A percentile compares a stretch with the other conserved stretches of the same genome.
These are phyloP conservation scores for Andrographis paniculata DNA, from an alignment of 305 asterid species.

Conservation along the genomic window DNA sequence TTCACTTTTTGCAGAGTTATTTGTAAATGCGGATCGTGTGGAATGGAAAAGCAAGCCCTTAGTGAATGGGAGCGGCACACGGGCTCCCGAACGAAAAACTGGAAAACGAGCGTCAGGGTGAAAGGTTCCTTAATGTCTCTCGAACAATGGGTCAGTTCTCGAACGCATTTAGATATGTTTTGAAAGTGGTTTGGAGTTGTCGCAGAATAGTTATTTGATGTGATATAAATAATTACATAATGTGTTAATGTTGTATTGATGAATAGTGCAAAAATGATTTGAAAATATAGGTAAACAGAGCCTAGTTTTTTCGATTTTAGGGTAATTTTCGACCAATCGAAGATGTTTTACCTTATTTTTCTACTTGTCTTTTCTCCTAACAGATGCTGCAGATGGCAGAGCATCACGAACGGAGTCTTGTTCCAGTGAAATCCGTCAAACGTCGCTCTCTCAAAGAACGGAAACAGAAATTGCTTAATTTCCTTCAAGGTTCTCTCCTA, in stretches of 20 bases:
- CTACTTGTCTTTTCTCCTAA: slow-evolving; percentile 27
- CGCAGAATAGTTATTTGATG: too few species aligned
- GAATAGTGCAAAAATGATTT: slow-evolving; percentile 17
- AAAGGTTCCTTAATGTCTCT: slow-evolving; percentile 76
- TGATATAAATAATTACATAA: too few species aligned
- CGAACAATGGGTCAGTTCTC: slow-evolving; percentile 87
- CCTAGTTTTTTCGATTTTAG: too few species aligned
- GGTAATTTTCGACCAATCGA: too few species aligned
- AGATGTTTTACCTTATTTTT: too few species aligned
- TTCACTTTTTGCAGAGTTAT: slow-evolving; percentile 60
- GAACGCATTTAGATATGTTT: too few species aligned
- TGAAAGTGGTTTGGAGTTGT: too few species aligned
- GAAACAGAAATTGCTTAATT: slow-evolving; percentile 78
- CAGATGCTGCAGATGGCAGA: slow-evolving; percentile 98
- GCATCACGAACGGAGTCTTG: slow-evolving; percentile 65
- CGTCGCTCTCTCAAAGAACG: slow-evolving; percentile 90
- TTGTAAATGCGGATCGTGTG: slow-evolving; percentile 94
- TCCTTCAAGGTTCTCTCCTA: slow-evolving; percentile 64
- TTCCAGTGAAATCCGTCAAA: slow-evolving; percentile 63
- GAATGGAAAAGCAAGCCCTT: slow-evolving; percentile 77
- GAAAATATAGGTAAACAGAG: too few species aligned
- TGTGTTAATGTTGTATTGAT: too few species aligned
- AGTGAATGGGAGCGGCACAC: slow-evolving; percentile 98
- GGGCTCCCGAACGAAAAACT: slow-evolving; percentile 73
- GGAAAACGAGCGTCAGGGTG: slow-evolving; percentile 89